Conservation (phyloP, 768 basidiomycete species). For the Crepidotus variabilis region DNA sequence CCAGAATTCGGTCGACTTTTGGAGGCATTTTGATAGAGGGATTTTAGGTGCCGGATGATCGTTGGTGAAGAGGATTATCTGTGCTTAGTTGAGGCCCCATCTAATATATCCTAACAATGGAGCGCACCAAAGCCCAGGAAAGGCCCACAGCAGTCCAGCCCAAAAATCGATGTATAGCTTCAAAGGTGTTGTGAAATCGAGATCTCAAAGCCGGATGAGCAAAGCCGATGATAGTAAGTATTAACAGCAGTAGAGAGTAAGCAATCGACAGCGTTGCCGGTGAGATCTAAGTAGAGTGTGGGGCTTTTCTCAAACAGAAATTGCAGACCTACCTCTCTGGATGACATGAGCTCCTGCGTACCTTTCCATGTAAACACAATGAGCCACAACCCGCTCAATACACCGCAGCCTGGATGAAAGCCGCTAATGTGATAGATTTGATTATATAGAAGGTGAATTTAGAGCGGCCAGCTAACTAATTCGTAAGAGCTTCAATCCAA, state of each 20-base stretch:
- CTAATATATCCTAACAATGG: background rate
- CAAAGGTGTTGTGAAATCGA: slow-evolving; percentile 49
- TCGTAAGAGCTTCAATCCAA: slow-evolving; percentile 1
- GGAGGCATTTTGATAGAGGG: background rate
- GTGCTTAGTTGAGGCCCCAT: background rate
- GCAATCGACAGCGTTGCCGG: slow-evolving; percentile 45
- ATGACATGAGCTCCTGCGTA: slow-evolving; percentile 42
- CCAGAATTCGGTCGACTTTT: slow-evolving; percentile 46
- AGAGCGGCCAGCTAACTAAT: slow-evolving; percentile 45
- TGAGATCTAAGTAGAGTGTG: slow-evolving; percentile 31
- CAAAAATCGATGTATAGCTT: slow-evolving; percentile 53
- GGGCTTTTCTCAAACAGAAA: too few relatives aligned
- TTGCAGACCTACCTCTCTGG: slow-evolving; percentile 24
- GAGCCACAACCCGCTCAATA: slow-evolving; percentile 52
- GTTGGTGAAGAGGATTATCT: slow-evolving; percentile 51
- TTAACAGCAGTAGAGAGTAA: slow-evolving; percentile 44
- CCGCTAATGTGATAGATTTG: slow-evolving; percentile 60
- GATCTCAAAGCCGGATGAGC: slow-evolving; percentile 47
- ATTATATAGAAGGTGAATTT: slow-evolving; percentile 48
- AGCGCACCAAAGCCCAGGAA: slow-evolving; percentile 48
- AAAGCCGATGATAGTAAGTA: slow-evolving; percentile 46
- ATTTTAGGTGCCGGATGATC: slow-evolving; percentile 37
- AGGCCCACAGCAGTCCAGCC: slow-evolving; percentile 52
- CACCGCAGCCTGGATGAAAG: slow-evolving; percentile 55
- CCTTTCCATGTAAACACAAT: slow-evolving; percentile 46